Conservation (phyloP, 306 rosid species). For the Trifolium subterraneum region DNA sequence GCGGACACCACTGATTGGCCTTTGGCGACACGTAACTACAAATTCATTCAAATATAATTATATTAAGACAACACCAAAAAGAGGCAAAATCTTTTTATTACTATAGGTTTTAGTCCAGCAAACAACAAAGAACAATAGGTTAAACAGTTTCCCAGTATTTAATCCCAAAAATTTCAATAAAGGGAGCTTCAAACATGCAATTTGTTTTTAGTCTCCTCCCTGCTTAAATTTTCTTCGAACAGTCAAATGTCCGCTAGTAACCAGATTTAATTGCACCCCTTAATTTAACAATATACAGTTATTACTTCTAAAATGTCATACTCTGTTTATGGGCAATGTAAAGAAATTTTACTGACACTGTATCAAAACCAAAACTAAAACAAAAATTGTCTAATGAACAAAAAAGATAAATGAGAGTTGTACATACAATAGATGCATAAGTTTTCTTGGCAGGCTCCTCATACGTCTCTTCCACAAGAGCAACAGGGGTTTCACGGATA, state of each 20-base stretch:
- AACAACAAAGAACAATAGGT: background rate
- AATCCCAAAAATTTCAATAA: too few species aligned
- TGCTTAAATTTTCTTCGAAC: too few species aligned
- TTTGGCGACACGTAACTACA: conserved; percentile 75
- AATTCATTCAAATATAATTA: conserved; percentile 36
- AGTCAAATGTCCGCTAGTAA: too few species aligned
- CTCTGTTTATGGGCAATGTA: background rate
- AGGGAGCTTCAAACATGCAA: too few species aligned
- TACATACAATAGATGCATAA: conserved; percentile 90
- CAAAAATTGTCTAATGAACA: background rate
- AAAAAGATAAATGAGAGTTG: conserved; percentile 2
- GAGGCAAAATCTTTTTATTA: background rate
- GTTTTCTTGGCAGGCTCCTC: conserved; percentile 86
- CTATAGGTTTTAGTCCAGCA: background rate
- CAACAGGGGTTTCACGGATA: conserved; percentile 56
- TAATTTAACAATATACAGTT: background rate
- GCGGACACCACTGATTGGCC: conserved; percentile 59
- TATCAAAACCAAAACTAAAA: background rate
- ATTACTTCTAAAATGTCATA: background rate
- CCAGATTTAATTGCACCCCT: too few species aligned
- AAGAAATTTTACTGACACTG: background rate
- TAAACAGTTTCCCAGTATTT: background rate
- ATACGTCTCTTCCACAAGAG: conserved; percentile 64
- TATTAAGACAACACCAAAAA: background rate
- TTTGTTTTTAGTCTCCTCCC: too few species aligned